Base-by-base conservation (phyloP, 495 filamentous ascomycete species). In the Penicillium soppii region DNA sequence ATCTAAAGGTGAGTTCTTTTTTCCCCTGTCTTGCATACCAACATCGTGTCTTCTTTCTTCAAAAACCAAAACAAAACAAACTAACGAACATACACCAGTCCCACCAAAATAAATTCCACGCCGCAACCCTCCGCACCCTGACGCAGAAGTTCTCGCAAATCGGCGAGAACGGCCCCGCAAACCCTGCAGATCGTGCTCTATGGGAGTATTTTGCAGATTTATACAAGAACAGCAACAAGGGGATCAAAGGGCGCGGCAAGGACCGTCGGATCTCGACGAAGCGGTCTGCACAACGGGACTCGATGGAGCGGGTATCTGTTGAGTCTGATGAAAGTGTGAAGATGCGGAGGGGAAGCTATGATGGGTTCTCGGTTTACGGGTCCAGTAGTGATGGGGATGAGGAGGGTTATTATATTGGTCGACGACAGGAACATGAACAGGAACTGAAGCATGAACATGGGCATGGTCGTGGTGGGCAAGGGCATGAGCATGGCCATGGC, bases 151-250 rank as follows among this genome's bases (percentile, higher is more conserved):
- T 97, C 63, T 82, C 85, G 3, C 75, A 75, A 48, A 72, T 89
- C 43, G 68, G 71, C 9, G 80, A 87, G 39, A 78, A 77, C 5
- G 80, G 85, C 26, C 70, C 77, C 5, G 83, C 92, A 47, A 77
- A 79, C 4, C 67, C 76, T 2, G 74, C 82, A 30, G 92, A 97
- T 56, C 84, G 82, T 52, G 88, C 90, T 50, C 70, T 97, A 26
- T 91, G 88, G 79, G 81, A 89, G 59, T 95, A 96, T 65, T 95
- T 97, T 54, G 82, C 86, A 3, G 78, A 84, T 1, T 74, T 94
- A 27, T 97, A 96, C 79, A 95, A 95, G 73, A 95, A 97, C 65
- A 87, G 88, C 58, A 92, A 91, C 67, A 95, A 95, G 59, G 92
- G 91, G 3, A 96, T 92, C 69, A 95, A 91, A 69, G 92, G 92